phyloP scores from a whole-genome alignment of 106 monocot genomes.

The Xerophyta viscosa region DNA sequence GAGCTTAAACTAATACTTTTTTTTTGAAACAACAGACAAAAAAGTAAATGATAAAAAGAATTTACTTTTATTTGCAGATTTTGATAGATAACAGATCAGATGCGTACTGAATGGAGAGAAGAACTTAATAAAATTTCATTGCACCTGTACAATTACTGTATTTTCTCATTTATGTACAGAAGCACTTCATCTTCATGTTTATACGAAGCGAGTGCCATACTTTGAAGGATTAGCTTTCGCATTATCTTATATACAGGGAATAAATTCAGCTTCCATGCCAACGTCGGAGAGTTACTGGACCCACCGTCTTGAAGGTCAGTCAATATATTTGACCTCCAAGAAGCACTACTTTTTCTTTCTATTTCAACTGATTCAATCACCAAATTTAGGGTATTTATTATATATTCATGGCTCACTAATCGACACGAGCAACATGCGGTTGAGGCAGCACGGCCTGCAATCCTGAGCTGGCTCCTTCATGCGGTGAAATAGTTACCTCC shows the following conservation, averaged over 20 bases:
- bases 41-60: too few relatives aligned
- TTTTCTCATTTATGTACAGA: slow-evolving; percentile 1
- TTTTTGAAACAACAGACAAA: too few relatives aligned
- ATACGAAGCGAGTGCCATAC: slow-evolving; percentile 17
- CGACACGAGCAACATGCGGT: slow-evolving; percentile 11
- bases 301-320: too few relatives aligned
- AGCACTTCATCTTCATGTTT: slow-evolving; percentile 20
- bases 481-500: too few relatives aligned
- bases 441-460: slow-evolving; percentile 10
- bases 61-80: too few relatives aligned
- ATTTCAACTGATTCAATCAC: background rate
- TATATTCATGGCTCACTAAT: background rate
- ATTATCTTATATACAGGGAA: background rate
- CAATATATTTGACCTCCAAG: background rate
- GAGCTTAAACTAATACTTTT: too few relatives aligned
- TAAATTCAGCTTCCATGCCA: background rate
- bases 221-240: background rate
- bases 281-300: too few relatives aligned
- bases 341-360: background rate
- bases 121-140: too few relatives aligned
- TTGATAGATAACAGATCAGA: too few relatives aligned
- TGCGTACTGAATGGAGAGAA: too few relatives aligned
- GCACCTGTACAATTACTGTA: background rate
- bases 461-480: background rate
- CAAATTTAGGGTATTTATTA: background rate